Evolutionary conservation across 352 stramenopile genomes (phyloP).

Genomic region (Pythium aristosporum): DNA sequence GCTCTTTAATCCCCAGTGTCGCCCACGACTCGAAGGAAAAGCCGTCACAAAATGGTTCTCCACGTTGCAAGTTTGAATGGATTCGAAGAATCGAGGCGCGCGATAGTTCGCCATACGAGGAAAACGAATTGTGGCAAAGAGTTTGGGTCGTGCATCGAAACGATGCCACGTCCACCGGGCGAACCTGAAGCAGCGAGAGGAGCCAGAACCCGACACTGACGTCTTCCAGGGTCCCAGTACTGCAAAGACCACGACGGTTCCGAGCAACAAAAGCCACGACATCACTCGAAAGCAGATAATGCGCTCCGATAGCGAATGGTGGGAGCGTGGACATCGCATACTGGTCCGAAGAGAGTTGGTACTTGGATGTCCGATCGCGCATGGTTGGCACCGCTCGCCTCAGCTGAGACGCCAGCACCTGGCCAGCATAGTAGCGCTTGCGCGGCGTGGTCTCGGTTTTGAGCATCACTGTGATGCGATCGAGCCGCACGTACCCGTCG

Average conservation of each 20-base stretch:
- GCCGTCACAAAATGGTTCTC: not conserved
- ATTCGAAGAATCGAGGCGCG: not conserved
- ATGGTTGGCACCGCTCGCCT: not conserved
- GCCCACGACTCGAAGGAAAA: constrained; percentile 31
- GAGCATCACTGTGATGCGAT: constrained; percentile 2
- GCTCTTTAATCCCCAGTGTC: constrained; percentile 6
- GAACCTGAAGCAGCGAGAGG: constrained; percentile 28
- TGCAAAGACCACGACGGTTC: not conserved
- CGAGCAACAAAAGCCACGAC: constrained; percentile 25
- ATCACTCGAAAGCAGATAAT: constrained; percentile 36
- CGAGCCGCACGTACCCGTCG: constrained; percentile 31
- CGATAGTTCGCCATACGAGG: constrained; percentile 10
- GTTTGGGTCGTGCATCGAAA: constrained; percentile 41
- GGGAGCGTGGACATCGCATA: constrained; percentile 17
- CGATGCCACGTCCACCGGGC: constrained; percentile 31
- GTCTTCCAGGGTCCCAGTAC: constrained; percentile 10
- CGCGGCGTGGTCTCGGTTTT: not conserved
- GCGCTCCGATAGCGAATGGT: constrained; percentile 30
- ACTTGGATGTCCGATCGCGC: not conserved
- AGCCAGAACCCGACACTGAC: constrained; percentile 9
- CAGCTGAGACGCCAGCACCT: not conserved
- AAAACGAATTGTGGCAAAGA: not conserved
- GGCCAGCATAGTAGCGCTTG: not conserved
- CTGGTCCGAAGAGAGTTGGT: not conserved
- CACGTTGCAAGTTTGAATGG: not conserved